Conservation (phyloP, 2,329 filamentous ascomycete species). For the Claviceps capensis region DNA sequence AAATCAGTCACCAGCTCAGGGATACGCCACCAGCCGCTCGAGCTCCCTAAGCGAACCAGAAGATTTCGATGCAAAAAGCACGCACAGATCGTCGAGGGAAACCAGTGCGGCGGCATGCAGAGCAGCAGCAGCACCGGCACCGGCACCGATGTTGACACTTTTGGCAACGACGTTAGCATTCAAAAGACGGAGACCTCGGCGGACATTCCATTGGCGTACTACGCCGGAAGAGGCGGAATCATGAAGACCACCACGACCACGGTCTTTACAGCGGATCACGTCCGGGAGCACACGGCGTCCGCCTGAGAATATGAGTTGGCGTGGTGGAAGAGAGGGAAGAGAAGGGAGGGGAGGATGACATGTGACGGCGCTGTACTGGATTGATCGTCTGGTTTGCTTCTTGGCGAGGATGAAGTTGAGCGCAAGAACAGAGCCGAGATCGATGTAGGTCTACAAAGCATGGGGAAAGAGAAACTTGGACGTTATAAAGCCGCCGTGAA, state of each 20-base stretch:
- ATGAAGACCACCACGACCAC: slow-evolving; percentile 1
- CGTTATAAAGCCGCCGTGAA: too few species aligned
- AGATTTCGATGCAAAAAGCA: neutral
- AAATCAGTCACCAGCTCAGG: neutral
- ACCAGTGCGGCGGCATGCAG: neutral
- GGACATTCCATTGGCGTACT: neutral
- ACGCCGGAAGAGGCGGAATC: neutral
- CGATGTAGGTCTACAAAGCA: too few species aligned
- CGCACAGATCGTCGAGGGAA: neutral
- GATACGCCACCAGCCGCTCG: neutral
- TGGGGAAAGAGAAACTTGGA: too few species aligned
- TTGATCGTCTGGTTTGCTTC: too few species aligned
- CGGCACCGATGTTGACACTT: neutral
- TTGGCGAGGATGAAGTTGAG: too few species aligned
- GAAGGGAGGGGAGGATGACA: neutral
- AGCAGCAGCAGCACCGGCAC: neutral
- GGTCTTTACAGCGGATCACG: neutral
- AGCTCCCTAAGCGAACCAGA: neutral
- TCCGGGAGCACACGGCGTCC: neutral
- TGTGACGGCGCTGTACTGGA: too few species aligned
- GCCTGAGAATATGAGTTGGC: too few species aligned
- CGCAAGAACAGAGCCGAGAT: too few species aligned
- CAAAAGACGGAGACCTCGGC: neutral
- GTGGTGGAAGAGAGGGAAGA: neutral
- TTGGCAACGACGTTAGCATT: slow-evolving; percentile 4